These are phyloP conservation scores for Cryptosporidium baileyi DNA, from an alignment of 169 alveolate genomes.

Conservation along the genomic window DNA sequence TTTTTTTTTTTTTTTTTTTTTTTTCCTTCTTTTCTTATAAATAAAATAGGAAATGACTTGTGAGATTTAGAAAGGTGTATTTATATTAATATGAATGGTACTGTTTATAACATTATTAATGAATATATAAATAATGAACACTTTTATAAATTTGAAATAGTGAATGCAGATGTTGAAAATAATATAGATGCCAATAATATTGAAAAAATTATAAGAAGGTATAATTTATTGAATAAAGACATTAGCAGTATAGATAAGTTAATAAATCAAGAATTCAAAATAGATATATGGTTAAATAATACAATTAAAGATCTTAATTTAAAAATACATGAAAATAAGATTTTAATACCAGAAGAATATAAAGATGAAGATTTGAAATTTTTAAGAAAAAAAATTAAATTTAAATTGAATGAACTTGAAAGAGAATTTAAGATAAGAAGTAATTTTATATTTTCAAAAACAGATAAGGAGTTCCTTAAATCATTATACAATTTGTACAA, in stretches of 20 bases:
- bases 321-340: neutral
- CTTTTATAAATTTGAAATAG: neutral
- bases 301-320: neutral
- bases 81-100: no score
- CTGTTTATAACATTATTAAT: no score
- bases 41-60: no score
- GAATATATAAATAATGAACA: neutral
- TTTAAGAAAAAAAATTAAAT: conserved; percentile 81
- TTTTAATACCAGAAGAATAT: neutral
- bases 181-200: neutral
- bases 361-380: conserved; percentile 9
- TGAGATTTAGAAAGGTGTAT: no score
- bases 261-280: neutral
- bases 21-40: no score
- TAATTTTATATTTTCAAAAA: conserved; percentile 77
- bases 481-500: conserved; percentile 86
- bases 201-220: neutral
- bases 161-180: neutral
- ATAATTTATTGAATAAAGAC: neutral
- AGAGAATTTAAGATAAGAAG: conserved; percentile 76
- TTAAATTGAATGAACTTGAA: conserved; percentile 86
- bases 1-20: no score
- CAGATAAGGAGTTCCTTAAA: conserved; percentile 90
- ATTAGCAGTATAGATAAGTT: neutral
- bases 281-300: neutral